Base-by-base conservation (phyloP, 345 rosid species). In the Brassica cretica region DNA sequence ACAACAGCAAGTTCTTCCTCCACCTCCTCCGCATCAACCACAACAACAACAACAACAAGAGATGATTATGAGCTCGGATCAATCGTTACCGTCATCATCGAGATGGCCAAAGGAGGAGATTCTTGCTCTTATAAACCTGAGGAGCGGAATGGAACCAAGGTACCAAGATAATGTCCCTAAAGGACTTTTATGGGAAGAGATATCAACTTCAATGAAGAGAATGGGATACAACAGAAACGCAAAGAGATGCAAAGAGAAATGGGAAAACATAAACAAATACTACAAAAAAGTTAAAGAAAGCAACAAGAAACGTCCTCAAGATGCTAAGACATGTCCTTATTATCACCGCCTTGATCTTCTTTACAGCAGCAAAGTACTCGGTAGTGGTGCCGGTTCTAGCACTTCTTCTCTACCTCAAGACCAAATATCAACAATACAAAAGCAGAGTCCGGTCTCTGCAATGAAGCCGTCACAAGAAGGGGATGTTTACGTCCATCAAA, bases 181-280 rank as follows among this genome's bases (percentile, higher is more conserved):
- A 71, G 97, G 91, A 72, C 94, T 93, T 32, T 66, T 91, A 30
- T 91, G 97, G 97, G 93, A 89, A 82, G 97, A 91, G 81, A 87
- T 89, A 33, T 88, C 94, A 3, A 74, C 83, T 0, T 87, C 87
- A 37, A 89, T 91, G 94, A 76, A 49, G 68, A 80, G 87, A 64
- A 75, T 85, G 82, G 97, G 97, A 0, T 90, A 89, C 84, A 88
- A 85, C 27, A 78, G 97, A 44, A 89, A 66, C 72, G 78, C 97
- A 1, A 92, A 92, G 66, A 79, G 96, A 80, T 92, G 97, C 80
- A 92, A 92, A 76, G 96, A 92, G 81, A 92, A 92, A 75, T 92
- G 97, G 97, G 97, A 92, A 78, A 92, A 92, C 77, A 92, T 92
- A 60, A 92, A 92, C 85, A 92, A 92, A 66, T 92, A 92, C 80